A percentile compares a stretch with the other conserved stretches of the same genome.
Conservation (phyloP, 2,329 filamentous ascomycete genomes). For the Penicillium aurantiogriseum region DNA sequence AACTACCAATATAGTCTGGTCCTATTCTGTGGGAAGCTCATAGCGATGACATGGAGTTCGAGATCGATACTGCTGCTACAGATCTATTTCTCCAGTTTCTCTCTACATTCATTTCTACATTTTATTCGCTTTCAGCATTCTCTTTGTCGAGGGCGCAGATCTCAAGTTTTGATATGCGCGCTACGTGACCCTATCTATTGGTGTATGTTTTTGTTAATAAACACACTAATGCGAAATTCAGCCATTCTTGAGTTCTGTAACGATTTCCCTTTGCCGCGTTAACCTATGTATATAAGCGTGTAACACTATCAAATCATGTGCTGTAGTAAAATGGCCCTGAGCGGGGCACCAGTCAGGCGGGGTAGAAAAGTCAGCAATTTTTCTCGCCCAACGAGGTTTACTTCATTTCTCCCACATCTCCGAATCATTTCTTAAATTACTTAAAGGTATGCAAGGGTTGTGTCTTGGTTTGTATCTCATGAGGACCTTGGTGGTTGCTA, state of each 20-base stretch:
- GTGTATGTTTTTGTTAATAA: neutral
- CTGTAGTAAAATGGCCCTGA: neutral
- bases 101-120: too few species aligned
- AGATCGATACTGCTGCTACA: too few species aligned
- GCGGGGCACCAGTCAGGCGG: constrained; percentile 15
- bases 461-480: neutral
- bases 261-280: neutral
- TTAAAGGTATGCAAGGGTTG: neutral
- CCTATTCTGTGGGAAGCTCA: too few species aligned
- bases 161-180: neutral
- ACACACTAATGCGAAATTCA: fast-evolving
- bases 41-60: too few species aligned
- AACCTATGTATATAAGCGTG: neutral
- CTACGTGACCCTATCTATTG: neutral
- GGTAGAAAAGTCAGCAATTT: constrained; percentile 15
- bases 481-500: constrained; percentile 6
- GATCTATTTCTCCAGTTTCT: too few species aligned
- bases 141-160: neutral
- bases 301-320: neutral
- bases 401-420: neutral
- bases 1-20: too few species aligned
- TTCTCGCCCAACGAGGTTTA: neutral
- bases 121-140: neutral
- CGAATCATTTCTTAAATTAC: neutral
- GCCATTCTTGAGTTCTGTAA: neutral